phyloP scores from a whole-genome alignment of 805 yeast genomes.

The Candida endomychidarum region DNA sequence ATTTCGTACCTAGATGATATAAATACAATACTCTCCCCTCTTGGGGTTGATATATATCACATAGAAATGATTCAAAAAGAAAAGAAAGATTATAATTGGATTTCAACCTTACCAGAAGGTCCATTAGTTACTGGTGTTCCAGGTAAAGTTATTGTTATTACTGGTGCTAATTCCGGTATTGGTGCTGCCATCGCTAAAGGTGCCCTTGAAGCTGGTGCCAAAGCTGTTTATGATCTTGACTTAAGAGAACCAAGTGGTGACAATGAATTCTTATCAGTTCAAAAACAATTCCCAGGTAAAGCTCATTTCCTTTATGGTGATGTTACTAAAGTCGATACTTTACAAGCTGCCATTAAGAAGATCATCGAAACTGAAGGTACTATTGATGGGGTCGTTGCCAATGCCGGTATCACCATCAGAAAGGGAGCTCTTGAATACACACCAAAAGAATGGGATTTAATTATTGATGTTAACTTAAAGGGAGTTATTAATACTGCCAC shows the following conservation, averaged over 20 bases:
- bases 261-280: slow-evolving; percentile 10
- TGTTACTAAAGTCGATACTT: slow-evolving; percentile 11
- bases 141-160: slow-evolving; percentile 76
- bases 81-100: slow-evolving; percentile 9
- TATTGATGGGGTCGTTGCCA: slow-evolving; percentile 33
- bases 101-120: slow-evolving; percentile 11
- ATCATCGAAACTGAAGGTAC: slow-evolving; percentile 17
- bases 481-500: slow-evolving; percentile 23
- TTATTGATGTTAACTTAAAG: slow-evolving; percentile 29
- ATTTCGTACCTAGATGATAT: too few species aligned
- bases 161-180: slow-evolving; percentile 82
- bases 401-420: slow-evolving; percentile 36
- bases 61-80: slow-evolving; percentile 13
- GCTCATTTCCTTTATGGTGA: slow-evolving; percentile 10
- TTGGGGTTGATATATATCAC: neutral
- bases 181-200: slow-evolving; percentile 66
- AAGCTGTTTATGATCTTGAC: slow-evolving; percentile 78
- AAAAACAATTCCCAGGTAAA: slow-evolving; percentile 8
- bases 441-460: slow-evolving; percentile 29
- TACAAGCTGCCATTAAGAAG: slow-evolving; percentile 9
- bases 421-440: slow-evolving; percentile 27
- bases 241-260: slow-evolving; percentile 35
- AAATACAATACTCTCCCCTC: too few species aligned
- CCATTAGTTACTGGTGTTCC: slow-evolving; percentile 12
- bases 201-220: slow-evolving; percentile 61